These are phyloP conservation scores for Spathaspora arborariae DNA, from an alignment of 805 yeast genomes.

Conservation along the genomic window DNA sequence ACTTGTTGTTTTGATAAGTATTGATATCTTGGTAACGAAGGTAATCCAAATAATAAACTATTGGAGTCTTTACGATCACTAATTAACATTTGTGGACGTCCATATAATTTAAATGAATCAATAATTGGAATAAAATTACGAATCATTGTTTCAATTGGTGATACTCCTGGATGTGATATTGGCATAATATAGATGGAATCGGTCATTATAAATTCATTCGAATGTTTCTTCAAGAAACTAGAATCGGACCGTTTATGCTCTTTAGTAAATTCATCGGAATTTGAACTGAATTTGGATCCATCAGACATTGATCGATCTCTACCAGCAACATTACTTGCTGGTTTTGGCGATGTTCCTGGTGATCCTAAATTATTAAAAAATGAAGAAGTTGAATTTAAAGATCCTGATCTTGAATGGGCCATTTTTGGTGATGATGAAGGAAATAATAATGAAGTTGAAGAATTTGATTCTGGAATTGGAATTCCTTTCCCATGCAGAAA, in stretches of 20 bases:
- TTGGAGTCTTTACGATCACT: conserved; percentile 66
- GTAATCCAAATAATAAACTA: conserved; percentile 71
- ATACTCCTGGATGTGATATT: conserved; percentile 66
- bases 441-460: neutral
- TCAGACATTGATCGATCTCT: neutral
- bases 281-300: neutral
- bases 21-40: conserved; percentile 66
- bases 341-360: conserved; percentile 16
- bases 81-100: conserved; percentile 68
- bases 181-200: conserved; percentile 65
- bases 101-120: conserved; percentile 69
- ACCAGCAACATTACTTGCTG: neutral
- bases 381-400: conserved; percentile 23
- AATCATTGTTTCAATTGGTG: conserved; percentile 68
- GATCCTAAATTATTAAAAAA: conserved; percentile 31
- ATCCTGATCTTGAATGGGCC: conserved; percentile 18
- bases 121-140: conserved; percentile 65
- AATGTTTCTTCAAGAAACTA: conserved; percentile 26
- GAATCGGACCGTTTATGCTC: conserved; percentile 10
- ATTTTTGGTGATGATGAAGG: conserved; percentile 1
- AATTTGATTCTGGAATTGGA: neutral
- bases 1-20: conserved; percentile 41
- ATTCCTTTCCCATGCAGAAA: conserved; percentile 15
- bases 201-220: conserved; percentile 27
- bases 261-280: neutral